Base-by-base conservation (phyloP, 2,329 filamentous ascomycete genomes). In the Aureobasidium namibiae region DNA sequence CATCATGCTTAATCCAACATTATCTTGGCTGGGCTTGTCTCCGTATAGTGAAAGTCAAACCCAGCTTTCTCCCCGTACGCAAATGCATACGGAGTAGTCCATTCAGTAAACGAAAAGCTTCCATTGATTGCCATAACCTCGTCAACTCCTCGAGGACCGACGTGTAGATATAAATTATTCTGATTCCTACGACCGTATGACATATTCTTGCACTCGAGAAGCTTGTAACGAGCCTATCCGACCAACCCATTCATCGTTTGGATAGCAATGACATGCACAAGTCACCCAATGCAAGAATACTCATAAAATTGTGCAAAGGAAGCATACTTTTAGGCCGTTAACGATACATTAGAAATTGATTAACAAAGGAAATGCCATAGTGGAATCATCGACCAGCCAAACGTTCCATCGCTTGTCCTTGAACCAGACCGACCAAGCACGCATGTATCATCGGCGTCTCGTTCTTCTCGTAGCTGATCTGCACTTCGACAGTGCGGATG, bases 401-500 rank as follows among this genome's bases (percentile, higher is more conserved):
- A 50, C 56, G 46, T 36, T 50, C 48, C 57, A 52, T 60, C 14
- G 24, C 29, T 49, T 53, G 46, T 21, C 48, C 57, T 49, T 60
- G 46, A 4, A 60, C 41, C 23, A 69, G 59, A 1, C 68, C 67
- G 14, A 70, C 66, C 31, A 70, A 39, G 2, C 68, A 65, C 3
- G 68, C 68, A 61, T 70, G 68, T 21, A 69, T 63, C 48, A 63
- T 59, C 1, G 66, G 63, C 31, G 62, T 58, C 23, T 68, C 66
- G 26, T 59, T 63, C 9, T 58, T 21, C 31, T 62, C 46, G 54
- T 64, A 63, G n/a, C 62, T 64, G 18, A 67, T 57, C 38, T 34
- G 18, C n/a, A 67, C 65, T 53, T 66, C 66, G 16, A 62, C 56
- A 4, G 64, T 67, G 18, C 65, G 53, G 18, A 59, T 50, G 24